Evolutionary conservation across 2,329 filamentous ascomycete species (phyloP).

Genomic region (Alternaria burnsii): DNA sequence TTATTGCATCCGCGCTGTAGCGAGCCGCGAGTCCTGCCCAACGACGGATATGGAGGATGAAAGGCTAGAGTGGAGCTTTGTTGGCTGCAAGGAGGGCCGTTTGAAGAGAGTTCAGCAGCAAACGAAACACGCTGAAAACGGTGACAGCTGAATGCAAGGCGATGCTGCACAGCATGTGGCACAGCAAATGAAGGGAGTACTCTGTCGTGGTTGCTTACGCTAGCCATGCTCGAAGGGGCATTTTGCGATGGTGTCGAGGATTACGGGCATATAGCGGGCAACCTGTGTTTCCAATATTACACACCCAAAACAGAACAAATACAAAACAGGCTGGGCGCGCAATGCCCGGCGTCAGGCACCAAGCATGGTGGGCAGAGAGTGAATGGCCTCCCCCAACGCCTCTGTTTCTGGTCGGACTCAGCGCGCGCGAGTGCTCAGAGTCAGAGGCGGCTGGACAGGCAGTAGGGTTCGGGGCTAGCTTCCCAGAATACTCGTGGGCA

Average conservation of each 20-base stretch:
- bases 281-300: constrained; percentile 20
- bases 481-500: constrained; percentile 30
- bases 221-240: constrained; percentile 10
- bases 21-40: constrained; percentile 35
- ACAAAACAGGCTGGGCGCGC: constrained; percentile 13
- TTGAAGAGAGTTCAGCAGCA: constrained; percentile 19
- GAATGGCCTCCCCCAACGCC: neutral
- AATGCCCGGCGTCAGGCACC: constrained; percentile 12
- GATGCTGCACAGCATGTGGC: constrained; percentile 10
- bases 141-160: constrained; percentile 19
- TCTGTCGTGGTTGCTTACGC: constrained; percentile 18
- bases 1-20: constrained; percentile 32
- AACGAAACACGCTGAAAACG: constrained; percentile 29
- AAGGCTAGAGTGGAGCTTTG: constrained; percentile 22
- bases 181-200: constrained; percentile 27
- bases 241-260: constrained; percentile 14
- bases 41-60: constrained; percentile 21
- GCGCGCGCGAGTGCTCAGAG: too few relatives aligned
- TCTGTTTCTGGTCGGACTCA: neutral
- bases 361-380: neutral
- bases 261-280: constrained; percentile 36
- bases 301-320: constrained; percentile 18
- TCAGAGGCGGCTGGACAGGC: neutral
- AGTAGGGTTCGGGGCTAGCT: constrained; percentile 23
- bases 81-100: constrained; percentile 10